Conservation (phyloP, 495 filamentous ascomycete species). For the Platismatia glauca region DNA sequence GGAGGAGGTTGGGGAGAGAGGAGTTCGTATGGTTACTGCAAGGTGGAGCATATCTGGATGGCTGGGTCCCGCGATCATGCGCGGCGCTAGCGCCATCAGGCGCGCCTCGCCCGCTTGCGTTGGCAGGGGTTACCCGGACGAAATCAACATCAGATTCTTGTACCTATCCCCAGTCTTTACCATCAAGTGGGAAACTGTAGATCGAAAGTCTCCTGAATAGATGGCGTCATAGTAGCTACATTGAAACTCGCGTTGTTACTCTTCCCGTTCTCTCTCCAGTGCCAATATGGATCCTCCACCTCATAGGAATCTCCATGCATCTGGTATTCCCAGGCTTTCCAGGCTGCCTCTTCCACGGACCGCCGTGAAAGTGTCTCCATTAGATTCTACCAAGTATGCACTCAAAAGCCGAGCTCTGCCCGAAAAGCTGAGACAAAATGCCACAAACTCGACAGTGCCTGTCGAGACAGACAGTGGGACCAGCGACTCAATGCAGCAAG, state of each 20-base stretch:
- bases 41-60: conserved; percentile 10
- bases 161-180: too few relatives aligned
- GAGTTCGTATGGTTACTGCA: conserved; percentile 7
- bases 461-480: background rate
- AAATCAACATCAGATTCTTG: conserved; percentile 1
- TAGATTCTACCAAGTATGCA: conserved; percentile 9
- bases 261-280: background rate
- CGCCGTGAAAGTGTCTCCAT: conserved; percentile 11
- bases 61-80: conserved; percentile 7
- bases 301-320: conserved; percentile 13
- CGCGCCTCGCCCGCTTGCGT: conserved; percentile 7
- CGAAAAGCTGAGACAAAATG: background rate
- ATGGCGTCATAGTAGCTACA: background rate
- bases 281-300: conserved; percentile 9
- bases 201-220: background rate
- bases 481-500: background rate
- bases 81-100: conserved; percentile 10
- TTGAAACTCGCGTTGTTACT: background rate
- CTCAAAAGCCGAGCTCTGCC: background rate
- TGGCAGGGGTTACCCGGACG: conserved; percentile 10
- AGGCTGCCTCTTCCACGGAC: conserved; percentile 30
- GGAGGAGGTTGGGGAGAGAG: conserved; percentile 4
- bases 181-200: too few relatives aligned
- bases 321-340: conserved; percentile 32
- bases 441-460: background rate